phyloP scores from a whole-genome alignment of 1,139 yeast species.

The Arxiozyma heterogenica region DNA sequence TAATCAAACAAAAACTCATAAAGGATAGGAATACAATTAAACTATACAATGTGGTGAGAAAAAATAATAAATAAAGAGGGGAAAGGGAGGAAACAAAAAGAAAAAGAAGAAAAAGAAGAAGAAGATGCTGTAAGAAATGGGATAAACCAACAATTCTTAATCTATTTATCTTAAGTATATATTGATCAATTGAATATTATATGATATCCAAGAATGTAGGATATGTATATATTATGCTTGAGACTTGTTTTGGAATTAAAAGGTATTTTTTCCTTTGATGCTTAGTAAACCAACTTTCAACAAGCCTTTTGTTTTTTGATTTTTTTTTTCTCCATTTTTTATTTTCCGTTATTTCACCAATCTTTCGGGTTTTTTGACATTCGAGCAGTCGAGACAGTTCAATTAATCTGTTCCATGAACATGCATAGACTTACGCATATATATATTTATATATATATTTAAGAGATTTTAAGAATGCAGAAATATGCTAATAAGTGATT shows the following conservation, averaged over 20 bases:
- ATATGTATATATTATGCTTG: background rate
- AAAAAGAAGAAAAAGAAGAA: background rate
- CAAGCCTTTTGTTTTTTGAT: background rate
- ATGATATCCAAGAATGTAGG: background rate
- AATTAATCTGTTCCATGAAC: too few relatives aligned
- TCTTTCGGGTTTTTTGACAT: background rate
- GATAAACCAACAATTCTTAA: background rate
- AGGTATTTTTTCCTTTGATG: background rate
- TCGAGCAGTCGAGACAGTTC: background rate
- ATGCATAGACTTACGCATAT: background rate
- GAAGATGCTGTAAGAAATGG: background rate
- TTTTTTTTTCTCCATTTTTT: background rate
- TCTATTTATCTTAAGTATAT: background rate
- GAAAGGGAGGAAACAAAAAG: too few relatives aligned
- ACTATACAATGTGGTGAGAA: background rate
- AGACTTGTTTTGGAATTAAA: background rate
- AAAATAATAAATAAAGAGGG: background rate
- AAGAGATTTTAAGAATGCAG: background rate
- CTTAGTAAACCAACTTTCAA: background rate
- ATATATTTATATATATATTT: too few relatives aligned
- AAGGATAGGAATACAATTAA: slow-evolving; percentile 2
- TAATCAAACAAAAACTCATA: slow-evolving; percentile 4
- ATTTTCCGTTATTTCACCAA: background rate
- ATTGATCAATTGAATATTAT: too few relatives aligned
- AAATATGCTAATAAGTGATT: too few relatives aligned